phyloP scores from a whole-genome alignment of 2,329 filamentous ascomycete species.

The Arthroderma sp. region DNA sequence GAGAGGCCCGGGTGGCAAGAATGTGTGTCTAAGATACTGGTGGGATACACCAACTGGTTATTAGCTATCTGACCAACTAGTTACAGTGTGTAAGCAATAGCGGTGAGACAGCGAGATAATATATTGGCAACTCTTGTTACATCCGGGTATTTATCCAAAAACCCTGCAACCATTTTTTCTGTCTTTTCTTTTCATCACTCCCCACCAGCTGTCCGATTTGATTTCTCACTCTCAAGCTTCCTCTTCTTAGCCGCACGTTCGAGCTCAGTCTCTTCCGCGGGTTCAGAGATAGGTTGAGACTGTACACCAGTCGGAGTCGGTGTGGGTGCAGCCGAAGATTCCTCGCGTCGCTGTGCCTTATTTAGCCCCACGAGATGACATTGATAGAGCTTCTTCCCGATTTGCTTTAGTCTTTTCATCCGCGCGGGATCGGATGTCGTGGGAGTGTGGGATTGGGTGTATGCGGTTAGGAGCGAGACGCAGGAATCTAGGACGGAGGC shows the following conservation, averaged over 20 bases:
- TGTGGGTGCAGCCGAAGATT: not conserved
- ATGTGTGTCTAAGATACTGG: too few relatives aligned
- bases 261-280: conserved; percentile 11
- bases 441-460: conserved; percentile 16
- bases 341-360: conserved; percentile 27
- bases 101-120: too few relatives aligned
- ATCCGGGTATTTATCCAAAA: too few relatives aligned
- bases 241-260: conserved; percentile 29
- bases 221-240: conserved; percentile 21
- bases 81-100: too few relatives aligned
- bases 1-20: too few relatives aligned
- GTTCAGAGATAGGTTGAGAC: not conserved
- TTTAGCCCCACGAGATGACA: conserved; percentile 30
- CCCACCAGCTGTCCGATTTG: not conserved
- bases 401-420: conserved; percentile 31
- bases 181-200: too few relatives aligned
- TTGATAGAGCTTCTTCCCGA: conserved; percentile 37
- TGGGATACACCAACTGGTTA: too few relatives aligned
- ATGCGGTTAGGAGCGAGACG: conserved; percentile 26
- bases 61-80: too few relatives aligned
- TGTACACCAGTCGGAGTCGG: too few relatives aligned
- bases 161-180: too few relatives aligned
- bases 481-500: conserved; percentile 26
- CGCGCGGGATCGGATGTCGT: conserved; percentile 25
- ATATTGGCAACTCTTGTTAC: too few relatives aligned